Base-by-base conservation (phyloP, 257 asterid species). In the Solanum sejunctum region DNA sequence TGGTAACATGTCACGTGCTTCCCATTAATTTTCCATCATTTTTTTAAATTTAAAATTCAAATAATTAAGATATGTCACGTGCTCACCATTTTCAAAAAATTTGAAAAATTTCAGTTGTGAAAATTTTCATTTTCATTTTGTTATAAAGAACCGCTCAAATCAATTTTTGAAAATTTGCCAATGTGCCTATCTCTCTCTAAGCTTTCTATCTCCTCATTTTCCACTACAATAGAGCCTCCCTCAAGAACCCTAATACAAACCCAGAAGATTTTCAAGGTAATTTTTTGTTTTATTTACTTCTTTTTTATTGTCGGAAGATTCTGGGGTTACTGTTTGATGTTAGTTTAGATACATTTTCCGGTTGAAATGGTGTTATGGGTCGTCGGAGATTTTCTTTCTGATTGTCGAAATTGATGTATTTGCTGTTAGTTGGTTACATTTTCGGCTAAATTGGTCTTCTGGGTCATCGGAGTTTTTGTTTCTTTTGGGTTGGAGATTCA, bases 71-170 rank as follows among this genome's bases (percentile, higher is more conserved):
- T 23, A 21, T 0, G 15, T 75, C 78, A 73, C 60, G 88, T 61
- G 84, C 88, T 60, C 63, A 43, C 81, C 41, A 73, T 49, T 63
- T 78, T 67, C 4, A 69, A 18, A 49, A 1, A 0, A 1, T 41
- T 61, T 32, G n/a, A 81, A 57, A 81, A 57, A 26, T 85, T 85
- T 83, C 79, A 75, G 39, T 77, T 5, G 17, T 57, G 28, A 84
- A 78, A 43, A 1, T 16, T 47, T 47, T 54, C 67, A 69, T 57
- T 81, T 69, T 43, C 67, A 55, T 45, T 81, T 69, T 43, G 45
- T 79, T 88, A 85, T 87, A 84, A 87, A 87, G 84, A 87, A 81
- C 91, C 97, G 97, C 95, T 89, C 85, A 88, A 90, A 86, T 86
- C 73, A 90, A 88, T 86, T 89, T 67, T 87, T 69, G 71, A 91